Evolutionary conservation across 106 monocot species (phyloP).

Genomic region (Xerophyta viscosa): DNA sequence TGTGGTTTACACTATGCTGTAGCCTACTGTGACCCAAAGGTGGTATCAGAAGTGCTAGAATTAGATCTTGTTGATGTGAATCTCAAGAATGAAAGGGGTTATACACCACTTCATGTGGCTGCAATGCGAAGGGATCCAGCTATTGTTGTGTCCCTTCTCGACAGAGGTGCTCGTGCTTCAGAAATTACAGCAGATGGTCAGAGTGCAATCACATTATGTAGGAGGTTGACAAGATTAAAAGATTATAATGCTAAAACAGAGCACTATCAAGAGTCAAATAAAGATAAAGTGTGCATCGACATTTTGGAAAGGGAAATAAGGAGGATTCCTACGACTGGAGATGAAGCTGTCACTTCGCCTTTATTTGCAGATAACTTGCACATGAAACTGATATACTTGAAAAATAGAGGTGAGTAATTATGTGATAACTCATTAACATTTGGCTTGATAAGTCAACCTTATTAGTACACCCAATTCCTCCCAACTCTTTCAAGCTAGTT

Average conservation of each 20-base stretch:
- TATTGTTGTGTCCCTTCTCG: slow-evolving; percentile 68
- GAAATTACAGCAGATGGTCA: slow-evolving; percentile 55
- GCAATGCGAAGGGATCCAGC: slow-evolving; percentile 75
- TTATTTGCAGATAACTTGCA: slow-evolving; percentile 61
- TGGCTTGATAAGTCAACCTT: background rate
- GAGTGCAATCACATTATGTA: slow-evolving; percentile 68
- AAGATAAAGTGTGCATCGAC: slow-evolving; percentile 76
- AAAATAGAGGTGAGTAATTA: slow-evolving; percentile 83
- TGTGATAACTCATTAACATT: slow-evolving; percentile 1
- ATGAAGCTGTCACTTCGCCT: slow-evolving; percentile 54
- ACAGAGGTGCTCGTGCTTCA: slow-evolving; percentile 56
- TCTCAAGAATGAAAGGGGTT: slow-evolving; percentile 72
- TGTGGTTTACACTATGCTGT: slow-evolving; percentile 77
- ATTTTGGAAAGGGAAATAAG: slow-evolving; percentile 73
- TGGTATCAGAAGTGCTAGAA: slow-evolving; percentile 74
- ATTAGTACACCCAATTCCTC: background rate
- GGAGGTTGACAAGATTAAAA: slow-evolving; percentile 67
- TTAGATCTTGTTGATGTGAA: slow-evolving; percentile 56
- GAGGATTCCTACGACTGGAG: slow-evolving; percentile 40
- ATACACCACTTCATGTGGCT: slow-evolving; percentile 85
- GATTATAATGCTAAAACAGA: slow-evolving; percentile 56
- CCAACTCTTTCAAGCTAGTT: background rate
- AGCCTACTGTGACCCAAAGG: slow-evolving; percentile 87
- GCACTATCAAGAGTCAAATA: slow-evolving; percentile 85
- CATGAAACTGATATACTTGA: slow-evolving; percentile 74